Percentiles rank a stretch among this genome's conserved stretches.
Evolutionary conservation across 2,329 filamentous ascomycete species (phyloP).

Genomic region (Trichoderma breve): DNA sequence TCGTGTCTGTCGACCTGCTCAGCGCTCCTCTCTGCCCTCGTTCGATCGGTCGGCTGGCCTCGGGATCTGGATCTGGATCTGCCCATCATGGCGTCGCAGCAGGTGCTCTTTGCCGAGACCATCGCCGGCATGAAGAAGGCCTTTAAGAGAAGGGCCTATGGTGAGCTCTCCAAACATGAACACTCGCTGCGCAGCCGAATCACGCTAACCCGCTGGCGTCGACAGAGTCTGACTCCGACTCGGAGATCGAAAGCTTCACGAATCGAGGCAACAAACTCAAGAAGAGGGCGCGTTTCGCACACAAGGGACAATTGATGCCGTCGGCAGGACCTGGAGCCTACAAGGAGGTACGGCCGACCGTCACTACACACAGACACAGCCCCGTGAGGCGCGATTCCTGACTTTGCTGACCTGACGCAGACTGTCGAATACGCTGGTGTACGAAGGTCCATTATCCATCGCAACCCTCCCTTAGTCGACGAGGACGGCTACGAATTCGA

Average conservation of each 20-base stretch:
- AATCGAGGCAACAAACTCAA: slow-evolving; percentile 80
- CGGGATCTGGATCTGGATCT: slow-evolving; percentile 2
- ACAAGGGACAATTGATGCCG: slow-evolving; percentile 66
- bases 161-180: slow-evolving; percentile 37
- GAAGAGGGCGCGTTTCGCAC: slow-evolving; percentile 69
- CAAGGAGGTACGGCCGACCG: slow-evolving; percentile 57
- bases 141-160: slow-evolving; percentile 62
- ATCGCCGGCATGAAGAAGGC: slow-evolving; percentile 68
- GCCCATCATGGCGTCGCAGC: slow-evolving; percentile 48
- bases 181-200: not conserved
- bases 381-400: slow-evolving; percentile 25
- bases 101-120: slow-evolving; percentile 63
- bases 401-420: slow-evolving; percentile 41
- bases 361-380: not conserved
- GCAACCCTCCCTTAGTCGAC: slow-evolving; percentile 70
- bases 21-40: slow-evolving; percentile 2
- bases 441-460: slow-evolving; percentile 68
- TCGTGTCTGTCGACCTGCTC: not conserved
- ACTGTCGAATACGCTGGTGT: slow-evolving; percentile 72
- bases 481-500: slow-evolving; percentile 77
- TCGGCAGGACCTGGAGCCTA: slow-evolving; percentile 66
- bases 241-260: slow-evolving; percentile 64
- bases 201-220: slow-evolving; percentile 3
- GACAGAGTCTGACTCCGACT: slow-evolving; percentile 75
- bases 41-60: slow-evolving; percentile 5